Conservation (phyloP, 257 asterid species). For the Echites panduratus region DNA sequence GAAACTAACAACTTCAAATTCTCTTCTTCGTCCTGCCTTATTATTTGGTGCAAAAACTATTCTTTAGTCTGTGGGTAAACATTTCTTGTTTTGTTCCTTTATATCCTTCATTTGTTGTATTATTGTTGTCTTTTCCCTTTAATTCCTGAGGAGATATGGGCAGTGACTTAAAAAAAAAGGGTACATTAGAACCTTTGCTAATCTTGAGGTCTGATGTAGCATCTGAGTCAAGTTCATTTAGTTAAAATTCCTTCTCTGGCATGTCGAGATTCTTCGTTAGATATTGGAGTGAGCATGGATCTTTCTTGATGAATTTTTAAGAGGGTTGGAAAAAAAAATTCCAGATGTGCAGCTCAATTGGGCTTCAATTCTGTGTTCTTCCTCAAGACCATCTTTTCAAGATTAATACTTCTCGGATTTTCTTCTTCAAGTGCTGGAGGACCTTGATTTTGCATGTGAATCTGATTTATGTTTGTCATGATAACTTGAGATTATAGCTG, state of each 20-base stretch:
- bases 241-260: background rate
- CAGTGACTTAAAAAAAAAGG: background rate
- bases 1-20: background rate
- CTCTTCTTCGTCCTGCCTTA: background rate
- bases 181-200: background rate
- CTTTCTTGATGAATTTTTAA: background rate
- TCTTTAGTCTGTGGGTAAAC: background rate
- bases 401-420: background rate
- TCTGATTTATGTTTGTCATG: background rate
- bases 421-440: slow-evolving; percentile 3
- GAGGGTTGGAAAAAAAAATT: background rate
- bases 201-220: background rate
- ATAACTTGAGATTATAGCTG: background rate
- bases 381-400: background rate
- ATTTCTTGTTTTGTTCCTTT: background rate
- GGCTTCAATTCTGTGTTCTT: background rate
- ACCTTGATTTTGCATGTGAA: background rate
- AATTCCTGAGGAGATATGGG: background rate
- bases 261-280: background rate
- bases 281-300: background rate
- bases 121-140: background rate
- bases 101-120: background rate
- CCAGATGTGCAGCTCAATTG: background rate
- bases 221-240: background rate
- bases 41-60: no score